Conservation (phyloP, 495 filamentous ascomycete species). For the Astrocystis sublimbata region DNA sequence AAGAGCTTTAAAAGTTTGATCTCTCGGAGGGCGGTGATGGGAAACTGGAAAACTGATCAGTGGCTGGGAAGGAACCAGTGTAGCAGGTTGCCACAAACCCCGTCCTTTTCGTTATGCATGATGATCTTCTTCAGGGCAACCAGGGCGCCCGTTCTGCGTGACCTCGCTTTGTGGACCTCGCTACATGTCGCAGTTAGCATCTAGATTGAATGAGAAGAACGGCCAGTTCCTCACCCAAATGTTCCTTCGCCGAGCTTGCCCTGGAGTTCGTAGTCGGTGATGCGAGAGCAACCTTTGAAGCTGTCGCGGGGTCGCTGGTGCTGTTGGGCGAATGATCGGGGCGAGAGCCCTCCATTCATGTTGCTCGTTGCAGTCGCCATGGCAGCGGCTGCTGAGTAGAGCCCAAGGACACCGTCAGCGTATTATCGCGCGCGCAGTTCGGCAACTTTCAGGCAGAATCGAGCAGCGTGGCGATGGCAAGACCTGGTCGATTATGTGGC, state of each 20-base stretch:
- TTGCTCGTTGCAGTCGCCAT: slow-evolving; percentile 34
- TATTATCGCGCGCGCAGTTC: neutral
- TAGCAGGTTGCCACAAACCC: slow-evolving; percentile 49
- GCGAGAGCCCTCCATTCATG: slow-evolving; percentile 36
- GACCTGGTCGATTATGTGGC: slow-evolving; percentile 5
- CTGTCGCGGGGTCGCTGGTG: slow-evolving; percentile 49
- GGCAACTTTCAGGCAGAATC: neutral
- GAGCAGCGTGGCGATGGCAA: neutral
- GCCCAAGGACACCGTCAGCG: slow-evolving; percentile 12
- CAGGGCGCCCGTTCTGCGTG: slow-evolving; percentile 66
- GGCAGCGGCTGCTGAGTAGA: slow-evolving; percentile 38
- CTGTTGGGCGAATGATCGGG: slow-evolving; percentile 45
- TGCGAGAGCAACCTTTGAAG: slow-evolving; percentile 84
- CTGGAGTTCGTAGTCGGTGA: slow-evolving; percentile 82
- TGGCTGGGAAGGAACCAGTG: neutral
- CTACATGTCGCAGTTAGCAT: slow-evolving; percentile 43
- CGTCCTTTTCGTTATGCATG: slow-evolving; percentile 84
- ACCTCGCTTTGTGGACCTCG: slow-evolving; percentile 88
- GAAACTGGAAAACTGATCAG: slow-evolving; percentile 52
- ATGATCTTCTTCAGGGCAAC: slow-evolving; percentile 95
- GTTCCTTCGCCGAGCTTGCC: slow-evolving; percentile 96
- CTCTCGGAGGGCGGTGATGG: slow-evolving; percentile 77
- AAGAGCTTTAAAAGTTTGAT: slow-evolving; percentile 97
- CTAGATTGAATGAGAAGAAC: neutral
- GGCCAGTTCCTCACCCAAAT: slow-evolving; percentile 67